These are phyloP conservation scores for Xylaria hypoxylon DNA, from an alignment of 2,329 filamentous ascomycete species.

Conservation along the genomic window DNA sequence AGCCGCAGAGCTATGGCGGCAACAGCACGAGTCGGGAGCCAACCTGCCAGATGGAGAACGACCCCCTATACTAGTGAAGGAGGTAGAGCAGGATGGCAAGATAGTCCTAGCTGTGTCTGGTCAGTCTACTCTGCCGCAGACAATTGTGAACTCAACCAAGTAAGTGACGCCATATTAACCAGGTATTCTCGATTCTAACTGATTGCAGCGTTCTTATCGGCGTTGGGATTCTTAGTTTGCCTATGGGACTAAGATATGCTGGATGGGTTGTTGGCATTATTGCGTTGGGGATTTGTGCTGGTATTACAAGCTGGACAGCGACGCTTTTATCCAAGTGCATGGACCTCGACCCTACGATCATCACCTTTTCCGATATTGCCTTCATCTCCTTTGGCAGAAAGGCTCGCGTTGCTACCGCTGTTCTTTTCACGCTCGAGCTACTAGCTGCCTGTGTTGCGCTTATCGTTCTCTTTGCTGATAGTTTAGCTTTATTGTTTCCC, in stretches of 20 bases:
- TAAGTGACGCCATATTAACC: constrained; percentile 42
- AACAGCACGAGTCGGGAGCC: constrained; percentile 64
- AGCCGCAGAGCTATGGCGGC: constrained; percentile 63
- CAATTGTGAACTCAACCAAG: constrained; percentile 96
- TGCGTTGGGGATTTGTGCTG: constrained; percentile 79
- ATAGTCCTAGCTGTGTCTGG: constrained; percentile 87
- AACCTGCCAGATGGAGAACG: constrained; percentile 67
- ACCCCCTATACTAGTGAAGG: constrained; percentile 86
- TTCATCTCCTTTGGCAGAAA: constrained; percentile 88
- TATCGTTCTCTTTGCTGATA: constrained; percentile 78
- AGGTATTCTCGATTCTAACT: constrained; percentile 26
- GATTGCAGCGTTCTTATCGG: constrained; percentile 78
- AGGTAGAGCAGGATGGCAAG: constrained; percentile 88
- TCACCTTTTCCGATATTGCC: constrained; percentile 94
- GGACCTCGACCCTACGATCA: constrained; percentile 83
- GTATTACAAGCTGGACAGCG: constrained; percentile 86
- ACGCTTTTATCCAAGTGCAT: constrained; percentile 88
- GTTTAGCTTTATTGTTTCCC: constrained; percentile 81
- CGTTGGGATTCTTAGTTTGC: constrained; percentile 88
- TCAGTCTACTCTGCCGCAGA: constrained; percentile 95
- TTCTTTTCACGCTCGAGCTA: constrained; percentile 89
- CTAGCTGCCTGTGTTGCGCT: constrained; percentile 85
- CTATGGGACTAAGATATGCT: constrained; percentile 86
- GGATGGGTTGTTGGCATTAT: constrained; percentile 87
- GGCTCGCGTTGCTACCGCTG: constrained; percentile 83